A percentile compares a stretch with the other conserved stretches of the same genome.
phyloP scores from a whole-genome alignment of 2,329 filamentous ascomycete species.

The Truncatella angustata region DNA sequence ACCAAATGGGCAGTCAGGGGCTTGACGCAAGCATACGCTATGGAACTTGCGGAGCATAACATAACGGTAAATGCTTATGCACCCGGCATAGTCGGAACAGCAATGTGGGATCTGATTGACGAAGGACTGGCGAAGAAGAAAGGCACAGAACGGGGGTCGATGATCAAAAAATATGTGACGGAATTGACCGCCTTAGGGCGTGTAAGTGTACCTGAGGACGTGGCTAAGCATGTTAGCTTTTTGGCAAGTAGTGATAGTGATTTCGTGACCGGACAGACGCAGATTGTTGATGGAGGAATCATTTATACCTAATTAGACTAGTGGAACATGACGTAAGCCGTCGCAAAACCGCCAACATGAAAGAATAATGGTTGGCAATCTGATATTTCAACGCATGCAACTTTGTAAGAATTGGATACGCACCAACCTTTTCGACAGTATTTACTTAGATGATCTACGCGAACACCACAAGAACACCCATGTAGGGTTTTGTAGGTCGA shows the following conservation, averaged over 20 bases:
- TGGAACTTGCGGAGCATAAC: conserved; percentile 61
- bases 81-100: conserved; percentile 64
- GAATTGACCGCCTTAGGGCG: conserved; percentile 57
- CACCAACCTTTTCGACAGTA: too few relatives aligned
- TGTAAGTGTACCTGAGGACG: conserved; percentile 60
- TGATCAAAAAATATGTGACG: conserved; percentile 51
- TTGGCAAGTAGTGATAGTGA: conserved; percentile 57
- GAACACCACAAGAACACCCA: too few relatives aligned
- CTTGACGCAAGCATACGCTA: conserved; percentile 63
- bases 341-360: too few relatives aligned
- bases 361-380: too few relatives aligned
- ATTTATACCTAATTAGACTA: conserved; percentile 34
- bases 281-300: conserved; percentile 62
- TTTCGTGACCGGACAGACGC: conserved; percentile 65
- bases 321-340: not conserved
- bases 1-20: conserved; percentile 67
- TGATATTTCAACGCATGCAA: too few relatives aligned
- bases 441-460: too few relatives aligned
- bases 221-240: conserved; percentile 61
- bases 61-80: conserved; percentile 69
- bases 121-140: conserved; percentile 52
- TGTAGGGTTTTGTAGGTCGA: too few relatives aligned
- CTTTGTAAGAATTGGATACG: too few relatives aligned
- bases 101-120: conserved; percentile 70
- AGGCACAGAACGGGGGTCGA: conserved; percentile 50